Base-by-base conservation (phyloP, 2,329 filamentous ascomycete genomes). In the Simplicillium sp. region DNA sequence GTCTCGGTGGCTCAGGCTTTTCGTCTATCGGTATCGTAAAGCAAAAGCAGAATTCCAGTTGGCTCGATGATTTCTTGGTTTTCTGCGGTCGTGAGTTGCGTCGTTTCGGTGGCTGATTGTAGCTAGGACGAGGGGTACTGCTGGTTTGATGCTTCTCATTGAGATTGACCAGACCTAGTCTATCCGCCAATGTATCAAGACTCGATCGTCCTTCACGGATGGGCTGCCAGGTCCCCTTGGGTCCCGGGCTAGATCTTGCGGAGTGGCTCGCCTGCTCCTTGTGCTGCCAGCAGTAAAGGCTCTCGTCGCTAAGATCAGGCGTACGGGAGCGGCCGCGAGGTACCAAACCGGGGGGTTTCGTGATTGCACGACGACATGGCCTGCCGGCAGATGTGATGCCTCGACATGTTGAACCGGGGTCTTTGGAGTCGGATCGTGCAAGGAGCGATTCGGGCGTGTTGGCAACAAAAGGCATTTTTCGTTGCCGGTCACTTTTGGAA, bases 261-360 rank as follows among this genome's bases (percentile, higher is more conserved):
- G 70, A 68, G 43, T 59, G 53, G 49, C 58, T 55, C 42, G 87
- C 87, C 61, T 98, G 92, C 43, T 92, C 87, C 57, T 86, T 89
- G 66, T 98, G 92, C 59, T 96, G 88, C 84, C 86, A 95, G 68
- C 90, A 97, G 64, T 88, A 96, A 38, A 82, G 74, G n/a, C 64
- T 69, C 45, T 78, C 73, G 37, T 77, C 71, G 42, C 67, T 64
- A 2, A 74, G 70, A 45, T 78, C 71, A 41, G 67, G 63, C 6
- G 46, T 50, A 16, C 52, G n/a, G 11, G 39, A 40, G 3, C 12
- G 34, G 14, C 28, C 47, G 46, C 60, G 53, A 45, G 46, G 50
- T 44, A 49, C 45, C 52, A 55, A 57, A 25, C 55, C 49, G 37
- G 62, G 46, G 57, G 58, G 66, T 9, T 75, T 62, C 15, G 74